phyloP scores from a whole-genome alignment of 179 eudicot species.

The Nepenthes alata region DNA sequence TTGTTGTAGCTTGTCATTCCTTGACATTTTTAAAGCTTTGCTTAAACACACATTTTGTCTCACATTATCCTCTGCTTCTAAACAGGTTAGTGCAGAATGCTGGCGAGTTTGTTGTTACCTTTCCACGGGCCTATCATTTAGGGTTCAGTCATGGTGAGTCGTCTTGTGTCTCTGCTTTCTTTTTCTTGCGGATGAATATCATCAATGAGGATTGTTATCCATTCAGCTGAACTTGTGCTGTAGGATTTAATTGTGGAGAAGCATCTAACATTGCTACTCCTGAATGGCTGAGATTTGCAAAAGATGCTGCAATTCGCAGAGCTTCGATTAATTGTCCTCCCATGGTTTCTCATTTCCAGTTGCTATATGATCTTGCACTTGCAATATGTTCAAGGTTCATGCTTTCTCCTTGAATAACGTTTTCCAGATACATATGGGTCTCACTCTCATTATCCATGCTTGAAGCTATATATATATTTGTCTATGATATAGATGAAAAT shows the following conservation, averaged over 20 bases:
- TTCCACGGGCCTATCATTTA: conserved; percentile 95
- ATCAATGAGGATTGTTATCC: neutral
- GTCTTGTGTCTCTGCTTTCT: neutral
- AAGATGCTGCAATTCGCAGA: conserved; percentile 96
- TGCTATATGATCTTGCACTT: conserved; percentile 84
- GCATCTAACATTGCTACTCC: conserved; percentile 98
- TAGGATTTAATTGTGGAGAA: conserved; percentile 87
- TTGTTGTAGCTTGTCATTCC: neutral
- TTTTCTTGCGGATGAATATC: neutral
- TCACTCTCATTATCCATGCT: no score
- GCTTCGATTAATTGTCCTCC: conserved; percentile 93
- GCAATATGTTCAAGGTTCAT: conserved; percentile 63
- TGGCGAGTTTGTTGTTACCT: conserved; percentile 96
- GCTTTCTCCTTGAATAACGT: neutral
- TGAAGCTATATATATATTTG: no score
- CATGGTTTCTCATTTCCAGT: conserved; percentile 93
- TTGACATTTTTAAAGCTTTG: neutral
- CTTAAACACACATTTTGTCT: conserved; percentile 2
- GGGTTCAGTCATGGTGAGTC: conserved; percentile 91
- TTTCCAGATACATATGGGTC: no score
- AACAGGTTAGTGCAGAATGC: conserved; percentile 94
- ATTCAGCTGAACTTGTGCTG: conserved; percentile 3
- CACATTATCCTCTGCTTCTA: conserved; percentile 17
- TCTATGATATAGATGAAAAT: no score
- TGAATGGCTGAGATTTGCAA: conserved; percentile 86